Percentiles rank a stretch among this genome's conserved stretches.
These are phyloP conservation scores for Laburnicola sp. DNA, from an alignment of 2,329 filamentous ascomycete genomes.

Conservation along the genomic window DNA sequence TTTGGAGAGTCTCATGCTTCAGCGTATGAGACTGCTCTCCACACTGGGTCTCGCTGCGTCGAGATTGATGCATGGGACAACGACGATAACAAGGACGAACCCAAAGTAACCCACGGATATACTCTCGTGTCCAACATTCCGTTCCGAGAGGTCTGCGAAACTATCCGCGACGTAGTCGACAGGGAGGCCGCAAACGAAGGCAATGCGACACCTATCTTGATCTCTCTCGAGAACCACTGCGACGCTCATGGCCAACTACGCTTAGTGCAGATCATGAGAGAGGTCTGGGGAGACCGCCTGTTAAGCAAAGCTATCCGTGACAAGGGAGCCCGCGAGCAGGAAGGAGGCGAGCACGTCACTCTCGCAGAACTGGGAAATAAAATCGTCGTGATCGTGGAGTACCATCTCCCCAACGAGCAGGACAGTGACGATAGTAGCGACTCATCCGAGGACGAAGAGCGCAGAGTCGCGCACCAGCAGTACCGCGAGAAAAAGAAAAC, in stretches of 20 bases:
- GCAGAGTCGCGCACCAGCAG: conserved; percentile 54
- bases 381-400: conserved; percentile 70
- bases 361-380: conserved; percentile 64
- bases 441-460: conserved; percentile 48
- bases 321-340: conserved; percentile 60
- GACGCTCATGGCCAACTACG: conserved; percentile 61
- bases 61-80: conserved; percentile 76
- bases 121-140: conserved; percentile 68
- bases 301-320: conserved; percentile 61
- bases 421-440: conserved; percentile 44
- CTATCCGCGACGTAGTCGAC: conserved; percentile 65
- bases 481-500: conserved; percentile 60
- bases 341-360: conserved; percentile 57
- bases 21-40: conserved; percentile 66
- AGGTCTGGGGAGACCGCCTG: conserved; percentile 64
- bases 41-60: conserved; percentile 67
- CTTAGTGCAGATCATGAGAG: conserved; percentile 66
- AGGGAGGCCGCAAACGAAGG: conserved; percentile 55
- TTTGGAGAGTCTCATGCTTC: conserved; percentile 64
- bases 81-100: conserved; percentile 62
- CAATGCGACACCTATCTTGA: conserved; percentile 61
- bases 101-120: conserved; percentile 71
- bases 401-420: conserved; percentile 60
- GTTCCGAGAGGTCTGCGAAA: conserved; percentile 67
- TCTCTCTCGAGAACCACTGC: conserved; percentile 72